These are phyloP conservation scores for Populus tremula DNA, from an alignment of 345 rosid genomes.

Conservation along the genomic window DNA sequence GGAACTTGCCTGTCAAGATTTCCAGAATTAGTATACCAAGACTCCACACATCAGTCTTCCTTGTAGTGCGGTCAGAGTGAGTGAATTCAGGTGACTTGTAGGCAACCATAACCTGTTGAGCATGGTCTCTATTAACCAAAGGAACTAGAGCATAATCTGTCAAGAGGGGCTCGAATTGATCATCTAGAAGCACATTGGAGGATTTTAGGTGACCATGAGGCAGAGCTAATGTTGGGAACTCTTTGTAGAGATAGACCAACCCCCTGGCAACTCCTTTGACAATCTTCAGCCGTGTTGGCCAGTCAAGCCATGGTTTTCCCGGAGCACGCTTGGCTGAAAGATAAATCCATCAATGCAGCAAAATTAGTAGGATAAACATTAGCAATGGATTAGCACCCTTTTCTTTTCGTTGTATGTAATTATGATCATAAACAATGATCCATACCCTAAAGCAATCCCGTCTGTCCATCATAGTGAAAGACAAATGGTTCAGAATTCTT, in stretches of 20 bases:
- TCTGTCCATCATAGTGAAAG: too few species aligned
- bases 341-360: background rate
- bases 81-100: constrained; percentile 79
- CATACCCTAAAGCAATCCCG: too few species aligned
- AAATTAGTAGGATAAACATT: background rate
- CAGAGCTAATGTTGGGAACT: constrained; percentile 43
- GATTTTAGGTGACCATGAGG: constrained; percentile 91
- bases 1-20: constrained; percentile 74
- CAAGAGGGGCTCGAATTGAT: constrained; percentile 48
- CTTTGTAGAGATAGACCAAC: constrained; percentile 56
- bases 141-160: constrained; percentile 63
- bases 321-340: constrained; percentile 48
- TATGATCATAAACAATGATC: too few species aligned
- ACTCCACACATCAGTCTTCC: constrained; percentile 82
- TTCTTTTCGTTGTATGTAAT: background rate
- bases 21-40: constrained; percentile 84
- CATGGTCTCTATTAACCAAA: constrained; percentile 57
- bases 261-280: constrained; percentile 77
- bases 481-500: too few species aligned
- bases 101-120: constrained; percentile 66
- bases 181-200: constrained; percentile 69
- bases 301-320: constrained; percentile 52
- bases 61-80: constrained; percentile 40
- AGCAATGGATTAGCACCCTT: background rate
- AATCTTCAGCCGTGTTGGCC: constrained; percentile 74